Evolutionary conservation across 306 rosid genomes (phyloP).

Genomic region (Geum urbanum): DNA sequence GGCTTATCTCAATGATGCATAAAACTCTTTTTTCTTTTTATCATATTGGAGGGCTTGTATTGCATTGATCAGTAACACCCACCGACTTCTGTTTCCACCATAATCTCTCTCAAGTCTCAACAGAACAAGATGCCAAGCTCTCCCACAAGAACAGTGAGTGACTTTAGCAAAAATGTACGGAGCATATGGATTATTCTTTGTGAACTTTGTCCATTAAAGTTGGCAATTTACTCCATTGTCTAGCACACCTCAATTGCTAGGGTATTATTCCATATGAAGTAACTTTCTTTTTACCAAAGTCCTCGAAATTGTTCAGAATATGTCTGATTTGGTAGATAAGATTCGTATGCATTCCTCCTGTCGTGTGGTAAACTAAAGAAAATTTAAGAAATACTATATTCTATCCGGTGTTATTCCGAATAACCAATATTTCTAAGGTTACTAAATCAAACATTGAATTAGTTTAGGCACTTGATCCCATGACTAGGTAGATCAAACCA

Average conservation of each 20-base stretch:
- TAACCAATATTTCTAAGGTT: too few species aligned
- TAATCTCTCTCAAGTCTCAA: slow-evolving; percentile 9
- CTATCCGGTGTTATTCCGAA: too few species aligned
- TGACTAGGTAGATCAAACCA: slow-evolving; percentile 1
- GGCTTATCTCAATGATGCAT: slow-evolving; percentile 5
- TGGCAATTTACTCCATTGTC: not conserved
- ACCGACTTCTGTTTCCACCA: slow-evolving; percentile 20
- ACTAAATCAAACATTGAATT: not conserved
- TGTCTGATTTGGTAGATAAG: not conserved
- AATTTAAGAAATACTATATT: too few species aligned
- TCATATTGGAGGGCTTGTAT: slow-evolving; percentile 14
- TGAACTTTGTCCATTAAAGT: not conserved
- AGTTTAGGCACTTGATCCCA: slow-evolving; percentile 27
- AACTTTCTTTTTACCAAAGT: not conserved
- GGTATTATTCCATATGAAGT: not conserved
- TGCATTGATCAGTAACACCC: slow-evolving; percentile 36
- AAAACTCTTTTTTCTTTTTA: slow-evolving; percentile 17
- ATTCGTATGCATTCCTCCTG: too few species aligned
- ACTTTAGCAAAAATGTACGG: not conserved
- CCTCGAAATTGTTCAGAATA: not conserved
- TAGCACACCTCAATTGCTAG: not conserved
- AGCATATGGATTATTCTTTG: not conserved
- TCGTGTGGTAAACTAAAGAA: too few species aligned
- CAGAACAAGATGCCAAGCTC: slow-evolving; percentile 22
- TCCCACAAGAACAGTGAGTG: slow-evolving; percentile 5